A percentile compares a stretch with the other conserved stretches of the same genome.
phyloP scores from a whole-genome alignment of 139 green algal species.

The Monoraphidium neglectum region DNA sequence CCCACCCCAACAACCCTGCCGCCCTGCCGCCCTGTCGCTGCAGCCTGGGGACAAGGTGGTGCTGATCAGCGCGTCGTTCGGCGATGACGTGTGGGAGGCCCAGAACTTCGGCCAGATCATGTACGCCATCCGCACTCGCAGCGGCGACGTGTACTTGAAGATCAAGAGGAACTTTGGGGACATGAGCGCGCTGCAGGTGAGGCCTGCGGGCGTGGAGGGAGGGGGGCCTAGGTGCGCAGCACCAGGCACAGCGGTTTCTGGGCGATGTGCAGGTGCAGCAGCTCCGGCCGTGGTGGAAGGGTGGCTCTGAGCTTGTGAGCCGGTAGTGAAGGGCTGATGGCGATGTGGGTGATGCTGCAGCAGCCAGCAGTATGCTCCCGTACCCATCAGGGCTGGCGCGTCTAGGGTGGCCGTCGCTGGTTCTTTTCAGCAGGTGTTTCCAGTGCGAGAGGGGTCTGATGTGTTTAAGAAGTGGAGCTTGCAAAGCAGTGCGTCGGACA shows the following conservation, averaged over 20 bases:
- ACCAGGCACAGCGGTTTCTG: not conserved
- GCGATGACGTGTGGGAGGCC: conserved; percentile 93
- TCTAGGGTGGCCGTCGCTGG: no score
- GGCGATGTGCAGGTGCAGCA: no score
- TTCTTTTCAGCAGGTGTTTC: no score
- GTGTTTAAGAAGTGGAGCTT: no score
- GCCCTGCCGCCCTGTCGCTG: not conserved
- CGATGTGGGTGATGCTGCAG: no score
- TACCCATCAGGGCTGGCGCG: no score
- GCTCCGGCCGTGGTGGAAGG: no score
- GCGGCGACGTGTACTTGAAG: conserved; percentile 92
- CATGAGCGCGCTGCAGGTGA: conserved; percentile 74
- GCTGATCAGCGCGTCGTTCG: conserved; percentile 91
- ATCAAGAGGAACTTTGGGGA: conserved; percentile 88
- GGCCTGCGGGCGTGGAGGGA: not conserved
- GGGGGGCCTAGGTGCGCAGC: not conserved
- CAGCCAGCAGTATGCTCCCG: not conserved
- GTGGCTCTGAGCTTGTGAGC: not conserved
- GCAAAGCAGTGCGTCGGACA: no score
- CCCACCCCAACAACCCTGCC: no score
- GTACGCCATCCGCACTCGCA: conserved; percentile 97
- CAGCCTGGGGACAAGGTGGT: conserved; percentile 93
- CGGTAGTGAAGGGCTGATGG: no score
- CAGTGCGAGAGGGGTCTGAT: no score
- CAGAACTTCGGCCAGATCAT: conserved; percentile 96